Base-by-base conservation (phyloP, 306 rosid genomes). In the Ammopiptanthus mongolicus region DNA sequence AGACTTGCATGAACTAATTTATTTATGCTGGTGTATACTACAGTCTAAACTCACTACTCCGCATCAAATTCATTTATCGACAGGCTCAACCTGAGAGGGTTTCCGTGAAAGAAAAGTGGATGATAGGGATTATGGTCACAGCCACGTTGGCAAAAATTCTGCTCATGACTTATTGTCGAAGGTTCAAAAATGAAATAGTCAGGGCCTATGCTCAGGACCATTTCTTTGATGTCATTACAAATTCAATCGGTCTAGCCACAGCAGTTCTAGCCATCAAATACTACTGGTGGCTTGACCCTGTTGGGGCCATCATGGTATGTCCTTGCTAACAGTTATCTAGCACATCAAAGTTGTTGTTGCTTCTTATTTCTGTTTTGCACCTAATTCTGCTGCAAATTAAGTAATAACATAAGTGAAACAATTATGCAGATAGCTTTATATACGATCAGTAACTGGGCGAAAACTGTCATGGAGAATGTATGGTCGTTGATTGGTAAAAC, bases 211-310 rank as follows among this genome's bases (percentile, higher is more conserved):
- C 97, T 48, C 96, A 87, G 78, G 97, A 95, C 56, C 98, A 95
- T 81, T 85, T 91, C 77, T 95, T 95, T 66, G 97, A 95, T 78
- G 97, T 95, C 75, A 82, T 95, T 11, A 95, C 97, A 50, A 91
- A 91, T 64, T 83, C 93, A 44, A 81, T 95, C 47, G 97, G 97
- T 44, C 80, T 95, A 1, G 93, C 85, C 31, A 59, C 96, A 0
- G 92, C 98, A 14, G 88, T 91, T 31, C 65, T 95, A 31, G 97
- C 98, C 53, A 87, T 91, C 92, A 82, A 36, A 52, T 91, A 83
- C 77, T 91, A 78, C 73, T 91, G 98, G 97, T 95, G 97, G 98
- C 79, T 95, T 36, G 97, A 95, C 47, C 97, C 97, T 33, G 22
- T 84, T 21, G 98, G 98, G 3, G 98, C 97, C 39, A 78, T 91